Conservation (phyloP, 345 rosid genomes). For the Camelina sativa region DNA sequence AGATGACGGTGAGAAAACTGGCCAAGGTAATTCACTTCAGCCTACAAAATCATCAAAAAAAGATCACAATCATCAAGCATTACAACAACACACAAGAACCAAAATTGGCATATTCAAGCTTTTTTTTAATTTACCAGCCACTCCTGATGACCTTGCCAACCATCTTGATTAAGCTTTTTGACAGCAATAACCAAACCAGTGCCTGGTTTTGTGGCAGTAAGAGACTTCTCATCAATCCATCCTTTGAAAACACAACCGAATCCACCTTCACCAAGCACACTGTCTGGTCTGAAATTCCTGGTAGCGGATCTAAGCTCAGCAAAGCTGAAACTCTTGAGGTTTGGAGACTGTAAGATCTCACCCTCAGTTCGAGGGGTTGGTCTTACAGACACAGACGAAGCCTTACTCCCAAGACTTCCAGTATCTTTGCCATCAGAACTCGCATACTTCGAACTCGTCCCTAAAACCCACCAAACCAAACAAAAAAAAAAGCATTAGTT, state of each 20-base stretch:
- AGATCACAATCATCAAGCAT: slow-evolving; percentile 22
- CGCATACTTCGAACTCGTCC: slow-evolving; percentile 41
- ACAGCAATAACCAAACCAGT: slow-evolving; percentile 78
- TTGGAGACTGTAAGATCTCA: slow-evolving; percentile 69
- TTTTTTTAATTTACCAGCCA: too few species aligned
- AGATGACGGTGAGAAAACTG: slow-evolving; percentile 93
- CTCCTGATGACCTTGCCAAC: slow-evolving; percentile 79
- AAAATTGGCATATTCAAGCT: too few species aligned
- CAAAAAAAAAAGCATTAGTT: not conserved
- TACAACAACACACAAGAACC: slow-evolving; percentile 8
- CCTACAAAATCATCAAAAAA: slow-evolving; percentile 54
- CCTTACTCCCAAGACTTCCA: slow-evolving; percentile 53
- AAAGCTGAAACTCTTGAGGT: slow-evolving; percentile 65
- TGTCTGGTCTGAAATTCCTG: slow-evolving; percentile 77
- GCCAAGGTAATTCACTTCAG: slow-evolving; percentile 92
- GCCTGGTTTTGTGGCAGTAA: slow-evolving; percentile 72
- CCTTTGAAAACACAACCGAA: slow-evolving; percentile 86
- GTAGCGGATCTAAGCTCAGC: slow-evolving; percentile 67
- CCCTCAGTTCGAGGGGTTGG: slow-evolving; percentile 70
- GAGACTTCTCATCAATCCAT: slow-evolving; percentile 74
- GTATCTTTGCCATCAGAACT: slow-evolving; percentile 42
- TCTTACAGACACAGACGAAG: slow-evolving; percentile 49
- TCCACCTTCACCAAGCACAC: slow-evolving; percentile 86
- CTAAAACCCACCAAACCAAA: slow-evolving; percentile 38
- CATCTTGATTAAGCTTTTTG: slow-evolving; percentile 72